Conservation (phyloP, 2,329 filamentous ascomycete genomes). For the Arthrobotrys pseudoclavata region DNA sequence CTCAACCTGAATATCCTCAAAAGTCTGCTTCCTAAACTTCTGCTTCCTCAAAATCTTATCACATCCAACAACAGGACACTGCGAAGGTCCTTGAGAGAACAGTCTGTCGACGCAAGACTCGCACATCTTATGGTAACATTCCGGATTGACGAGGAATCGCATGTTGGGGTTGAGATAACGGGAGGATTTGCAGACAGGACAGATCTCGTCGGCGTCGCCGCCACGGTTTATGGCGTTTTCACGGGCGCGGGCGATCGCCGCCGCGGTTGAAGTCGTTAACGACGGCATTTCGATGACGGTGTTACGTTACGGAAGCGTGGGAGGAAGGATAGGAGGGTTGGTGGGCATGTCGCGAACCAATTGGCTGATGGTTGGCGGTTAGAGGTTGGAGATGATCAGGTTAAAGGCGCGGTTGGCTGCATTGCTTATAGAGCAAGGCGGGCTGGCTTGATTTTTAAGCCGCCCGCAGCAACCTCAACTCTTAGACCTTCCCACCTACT, state of each 20-base stretch:
- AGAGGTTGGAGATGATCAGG: not conserved
- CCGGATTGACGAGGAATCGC: slow-evolving; percentile 94
- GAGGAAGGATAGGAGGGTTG: slow-evolving; percentile 9
- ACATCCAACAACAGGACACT: slow-evolving; percentile 92
- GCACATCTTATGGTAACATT: slow-evolving; percentile 99
- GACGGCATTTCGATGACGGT: slow-evolving; percentile 34
- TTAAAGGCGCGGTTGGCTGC: slow-evolving; percentile 18
- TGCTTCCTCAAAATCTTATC: slow-evolving; percentile 86
- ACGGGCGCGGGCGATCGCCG: slow-evolving; percentile 54
- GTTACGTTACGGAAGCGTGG: not conserved
- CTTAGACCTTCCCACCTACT: slow-evolving; percentile 2
- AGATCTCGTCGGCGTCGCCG: slow-evolving; percentile 75
- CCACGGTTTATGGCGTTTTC: slow-evolving; percentile 57
- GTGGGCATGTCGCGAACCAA: slow-evolving; percentile 28
- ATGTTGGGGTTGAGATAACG: slow-evolving; percentile 95
- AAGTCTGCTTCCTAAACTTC: slow-evolving; percentile 88
- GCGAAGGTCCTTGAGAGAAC: slow-evolving; percentile 90
- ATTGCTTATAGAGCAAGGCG: not conserved
- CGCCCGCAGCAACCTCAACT: slow-evolving; percentile 21
- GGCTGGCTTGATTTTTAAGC: slow-evolving; percentile 55
- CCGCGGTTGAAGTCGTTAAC: slow-evolving; percentile 28
- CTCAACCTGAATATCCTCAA: slow-evolving; percentile 88
- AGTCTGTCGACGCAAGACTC: slow-evolving; percentile 94
- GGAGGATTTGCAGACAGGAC: slow-evolving; percentile 96
- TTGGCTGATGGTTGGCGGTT: slow-evolving; percentile 5